Evolutionary conservation across 2,329 filamentous ascomycete species (phyloP).

Genomic region (Aspergillus tamarii): DNA sequence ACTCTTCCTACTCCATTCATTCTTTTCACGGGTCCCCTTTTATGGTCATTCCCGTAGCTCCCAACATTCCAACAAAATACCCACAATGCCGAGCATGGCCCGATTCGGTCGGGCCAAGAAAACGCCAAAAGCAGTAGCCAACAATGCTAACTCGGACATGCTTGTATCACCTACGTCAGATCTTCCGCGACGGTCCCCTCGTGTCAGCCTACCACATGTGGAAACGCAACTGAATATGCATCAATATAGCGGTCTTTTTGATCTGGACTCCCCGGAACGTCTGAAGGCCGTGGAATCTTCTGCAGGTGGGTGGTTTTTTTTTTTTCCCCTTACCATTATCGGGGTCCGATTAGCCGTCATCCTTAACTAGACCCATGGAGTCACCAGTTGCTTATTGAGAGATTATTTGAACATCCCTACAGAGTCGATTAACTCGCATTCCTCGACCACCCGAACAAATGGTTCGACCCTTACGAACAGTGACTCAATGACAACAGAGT

Average conservation of each 20-base stretch:
- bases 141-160: constrained; percentile 32
- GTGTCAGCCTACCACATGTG: constrained; percentile 44
- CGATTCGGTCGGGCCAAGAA: constrained; percentile 36
- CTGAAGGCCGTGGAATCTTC: constrained; percentile 28
- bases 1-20: constrained; percentile 9
- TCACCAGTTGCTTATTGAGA: background rate
- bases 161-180: constrained; percentile 25
- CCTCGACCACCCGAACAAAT: constrained; percentile 32
- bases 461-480: constrained; percentile 34
- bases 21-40: constrained; percentile 12
- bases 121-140: constrained; percentile 24
- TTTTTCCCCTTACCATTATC: background rate
- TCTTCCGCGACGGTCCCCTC: constrained; percentile 32
- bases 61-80: constrained; percentile 19
- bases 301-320: constrained; percentile 28
- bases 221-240: constrained; percentile 49
- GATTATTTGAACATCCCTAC: background rate
- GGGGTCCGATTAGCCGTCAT: background rate
- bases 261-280: constrained; percentile 29
- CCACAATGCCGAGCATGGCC: constrained; percentile 29
- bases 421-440: constrained; percentile 23
- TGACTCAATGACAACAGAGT: constrained; percentile 41
- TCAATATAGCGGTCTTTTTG: constrained; percentile 44
- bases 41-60: constrained; percentile 11
- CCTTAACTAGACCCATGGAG: background rate